phyloP scores from a whole-genome alignment of 1,284 basidiomycete genomes.

The Cutaneotrichosporon sp. region DNA sequence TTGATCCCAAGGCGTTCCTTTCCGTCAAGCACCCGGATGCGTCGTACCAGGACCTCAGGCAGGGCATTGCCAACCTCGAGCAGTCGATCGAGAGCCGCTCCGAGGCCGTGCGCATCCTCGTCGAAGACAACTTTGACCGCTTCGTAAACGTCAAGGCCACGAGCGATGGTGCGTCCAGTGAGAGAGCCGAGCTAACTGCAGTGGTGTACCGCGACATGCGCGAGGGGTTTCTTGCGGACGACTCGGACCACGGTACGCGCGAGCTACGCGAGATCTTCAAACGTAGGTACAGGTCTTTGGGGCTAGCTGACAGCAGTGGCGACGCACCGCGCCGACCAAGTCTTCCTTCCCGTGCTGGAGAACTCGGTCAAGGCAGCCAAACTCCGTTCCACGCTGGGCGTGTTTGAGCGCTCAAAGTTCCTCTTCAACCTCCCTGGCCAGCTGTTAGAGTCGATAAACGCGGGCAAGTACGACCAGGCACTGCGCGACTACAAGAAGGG shows the following conservation, averaged over 20 bases:
- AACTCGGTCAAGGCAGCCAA: conserved; percentile 93
- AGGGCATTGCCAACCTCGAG: conserved; percentile 66
- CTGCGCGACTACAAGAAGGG: conserved; percentile 97
- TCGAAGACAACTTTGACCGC: conserved; percentile 96
- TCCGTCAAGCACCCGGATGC: conserved; percentile 91
- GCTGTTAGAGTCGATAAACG: conserved; percentile 74
- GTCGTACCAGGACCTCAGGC: conserved; percentile 81
- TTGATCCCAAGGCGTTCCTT: conserved; percentile 91
- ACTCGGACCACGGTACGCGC: conserved; percentile 74
- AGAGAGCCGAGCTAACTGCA: conserved; percentile 37
- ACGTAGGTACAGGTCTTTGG: conserved; percentile 53
- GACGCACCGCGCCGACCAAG: conserved; percentile 85
- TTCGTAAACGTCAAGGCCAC: conserved; percentile 97
- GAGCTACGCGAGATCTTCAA: conserved; percentile 78
- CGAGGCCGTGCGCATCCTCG: conserved; percentile 86
- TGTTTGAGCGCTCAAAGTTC: conserved; percentile 96
- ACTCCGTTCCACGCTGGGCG: conserved; percentile 82
- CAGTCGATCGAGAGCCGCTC: conserved; percentile 78
- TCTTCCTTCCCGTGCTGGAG: conserved; percentile 93
- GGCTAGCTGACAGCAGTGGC: conserved; percentile 47
- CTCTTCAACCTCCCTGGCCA: conserved; percentile 95
- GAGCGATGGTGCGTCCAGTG: conserved; percentile 67
- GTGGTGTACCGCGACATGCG: conserved; percentile 90
- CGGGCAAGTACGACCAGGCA: conserved; percentile 82
- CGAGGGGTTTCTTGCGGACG: conserved; percentile 71